Conservation (phyloP, 2,329 filamentous ascomycete genomes). For the Dryadomyces sulphureus region DNA sequence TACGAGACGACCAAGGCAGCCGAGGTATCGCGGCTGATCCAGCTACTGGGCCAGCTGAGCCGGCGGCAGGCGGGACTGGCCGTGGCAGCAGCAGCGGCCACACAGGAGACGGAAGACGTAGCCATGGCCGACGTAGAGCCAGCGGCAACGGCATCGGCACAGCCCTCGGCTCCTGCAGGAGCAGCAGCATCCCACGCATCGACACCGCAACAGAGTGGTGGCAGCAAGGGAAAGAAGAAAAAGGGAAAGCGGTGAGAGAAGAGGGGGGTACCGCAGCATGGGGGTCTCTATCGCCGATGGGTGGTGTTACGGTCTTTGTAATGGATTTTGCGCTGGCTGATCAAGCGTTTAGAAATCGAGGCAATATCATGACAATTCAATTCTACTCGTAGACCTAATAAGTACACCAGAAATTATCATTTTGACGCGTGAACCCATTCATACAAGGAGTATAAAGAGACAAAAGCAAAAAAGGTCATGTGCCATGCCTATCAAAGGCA, state of each 20-base stretch:
- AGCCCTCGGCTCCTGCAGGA: constrained; percentile 13
- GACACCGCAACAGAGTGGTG: constrained; percentile 18
- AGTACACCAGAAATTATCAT: constrained; percentile 9
- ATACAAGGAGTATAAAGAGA: not conserved
- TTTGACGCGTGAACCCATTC: constrained; percentile 3
- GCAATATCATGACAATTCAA: not conserved
- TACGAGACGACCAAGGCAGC: constrained; percentile 84
- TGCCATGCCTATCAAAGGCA: constrained; percentile 3
- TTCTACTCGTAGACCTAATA: constrained; percentile 1
- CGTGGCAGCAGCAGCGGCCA: constrained; percentile 19
- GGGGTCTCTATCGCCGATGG: too few relatives aligned
- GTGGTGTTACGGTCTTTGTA: too few relatives aligned
- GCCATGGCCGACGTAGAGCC: constrained; percentile 19
- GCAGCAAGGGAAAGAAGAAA: constrained; percentile 52
- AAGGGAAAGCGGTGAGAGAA: constrained; percentile 47
- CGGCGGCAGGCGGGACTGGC: constrained; percentile 48
- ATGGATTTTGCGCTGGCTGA: not conserved
- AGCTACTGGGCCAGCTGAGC: constrained; percentile 61
- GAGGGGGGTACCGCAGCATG: not conserved
- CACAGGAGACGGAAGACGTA: constrained; percentile 22
- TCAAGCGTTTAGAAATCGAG: not conserved
- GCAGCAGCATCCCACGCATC: constrained; percentile 14
- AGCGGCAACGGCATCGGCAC: constrained; percentile 11
- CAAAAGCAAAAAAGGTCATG: not conserved
- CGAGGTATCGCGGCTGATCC: constrained; percentile 73